Base-by-base conservation (phyloP, 2,329 filamentous ascomycete genomes). In the Annulohypoxylon truncatum region DNA sequence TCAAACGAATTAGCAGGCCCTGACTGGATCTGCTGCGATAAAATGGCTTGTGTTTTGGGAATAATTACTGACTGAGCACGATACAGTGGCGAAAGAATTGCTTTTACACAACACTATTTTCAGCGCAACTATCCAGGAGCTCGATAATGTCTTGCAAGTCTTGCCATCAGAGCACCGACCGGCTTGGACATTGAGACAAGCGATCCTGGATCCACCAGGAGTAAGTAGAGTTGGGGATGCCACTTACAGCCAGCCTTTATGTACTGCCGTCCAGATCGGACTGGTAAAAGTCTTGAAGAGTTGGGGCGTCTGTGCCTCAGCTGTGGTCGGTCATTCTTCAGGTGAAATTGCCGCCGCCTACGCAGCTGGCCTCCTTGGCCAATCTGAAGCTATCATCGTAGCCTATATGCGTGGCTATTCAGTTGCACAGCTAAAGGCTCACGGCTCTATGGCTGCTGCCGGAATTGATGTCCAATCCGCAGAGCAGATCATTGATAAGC, bases 341-440 rank as follows among this genome's bases (percentile, higher is more conserved):
- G 78, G 78, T 1, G 78, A 79, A 61, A 78, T 83, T 29, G 81
- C 79, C 0, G 82, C 82, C 0, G 81, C 82, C 0, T 83, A 81
- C 52, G 77, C 77, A 2, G 76, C 78, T 1, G 79, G 78, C 0
- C 55, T 69, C 0, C 61, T 78, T 1, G 0, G 51, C 0, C 56
- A 70, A n/a, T 70, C n/a, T n/a, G n/a, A n/a, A n/a, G n/a, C 74
- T 7, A 71, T 76, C 0, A 22, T 68, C 0, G 42, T 63, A 0
- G 71, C 71, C 0, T 76, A 73, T 35, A 58, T 67, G 20, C 69
- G 75, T 0, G 74, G 75, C 0, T 50, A 42, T 29, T 18, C 40
- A 0, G 47, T 58, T 5, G 15, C n/a, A 0, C 9, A 48, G 12
- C 2, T 47, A 15, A n/a, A 3, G 1, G 4, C 3, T 0, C 4